Evolutionary conservation across 495 filamentous ascomycete species (phyloP).

Genomic region (Ascodesmis nigricans): DNA sequence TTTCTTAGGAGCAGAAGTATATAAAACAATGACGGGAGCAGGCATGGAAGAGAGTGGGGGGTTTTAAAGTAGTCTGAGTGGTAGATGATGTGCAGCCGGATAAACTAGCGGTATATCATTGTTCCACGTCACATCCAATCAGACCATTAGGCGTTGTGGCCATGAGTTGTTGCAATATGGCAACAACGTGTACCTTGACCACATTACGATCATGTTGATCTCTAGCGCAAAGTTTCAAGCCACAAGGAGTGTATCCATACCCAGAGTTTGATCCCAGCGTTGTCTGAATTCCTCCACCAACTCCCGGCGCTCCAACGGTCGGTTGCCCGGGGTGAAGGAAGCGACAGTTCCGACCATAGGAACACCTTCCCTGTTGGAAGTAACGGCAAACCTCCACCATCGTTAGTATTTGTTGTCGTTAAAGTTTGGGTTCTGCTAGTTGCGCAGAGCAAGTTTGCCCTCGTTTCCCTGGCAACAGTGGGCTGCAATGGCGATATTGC

Average conservation of each 20-base stretch:
- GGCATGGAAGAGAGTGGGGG: not conserved
- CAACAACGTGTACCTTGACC: not conserved
- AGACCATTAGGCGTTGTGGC: not conserved
- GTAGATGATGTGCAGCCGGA: not conserved
- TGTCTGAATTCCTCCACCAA: slow-evolving; percentile 5
- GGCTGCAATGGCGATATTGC: no score
- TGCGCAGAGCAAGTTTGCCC: no score
- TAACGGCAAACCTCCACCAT: slow-evolving; percentile 36
- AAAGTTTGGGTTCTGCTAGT: no score
- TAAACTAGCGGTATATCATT: not conserved
- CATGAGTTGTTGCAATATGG: not conserved
- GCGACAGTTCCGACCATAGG: slow-evolving; percentile 26
- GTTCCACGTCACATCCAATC: not conserved
- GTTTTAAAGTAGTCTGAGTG: not conserved
- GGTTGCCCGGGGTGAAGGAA: slow-evolving; percentile 16
- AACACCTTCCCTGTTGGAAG: slow-evolving; percentile 38
- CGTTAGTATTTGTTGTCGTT: not conserved
- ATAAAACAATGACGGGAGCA: not conserved
- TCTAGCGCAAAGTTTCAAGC: slow-evolving; percentile 1
- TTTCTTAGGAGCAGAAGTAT: not conserved
- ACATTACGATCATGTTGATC: not conserved
- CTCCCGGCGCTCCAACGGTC: slow-evolving; percentile 1
- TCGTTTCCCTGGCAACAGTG: no score
- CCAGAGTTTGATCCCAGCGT: slow-evolving; percentile 8
- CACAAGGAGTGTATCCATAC: slow-evolving; percentile 6